Percentiles rank a stretch among this genome's conserved stretches.
Evolutionary conservation across 1,284 basidiomycete genomes (phyloP).

Genomic region (Coniferiporia weirii): DNA sequence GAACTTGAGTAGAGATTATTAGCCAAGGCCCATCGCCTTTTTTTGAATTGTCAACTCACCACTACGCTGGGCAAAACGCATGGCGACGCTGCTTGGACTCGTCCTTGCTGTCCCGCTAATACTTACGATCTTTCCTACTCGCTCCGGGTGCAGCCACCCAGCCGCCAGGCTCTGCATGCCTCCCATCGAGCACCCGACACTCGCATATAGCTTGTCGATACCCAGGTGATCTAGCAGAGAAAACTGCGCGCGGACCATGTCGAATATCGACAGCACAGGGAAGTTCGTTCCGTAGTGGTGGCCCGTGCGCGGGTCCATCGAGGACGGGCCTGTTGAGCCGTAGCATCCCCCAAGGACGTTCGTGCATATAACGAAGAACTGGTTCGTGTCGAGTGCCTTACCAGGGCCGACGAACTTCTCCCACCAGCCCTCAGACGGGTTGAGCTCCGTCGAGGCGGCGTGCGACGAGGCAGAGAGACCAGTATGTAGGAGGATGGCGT

Average conservation of each 20-base stretch:
- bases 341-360: constrained; percentile 98
- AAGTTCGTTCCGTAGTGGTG: constrained; percentile 86
- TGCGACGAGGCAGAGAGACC: constrained; percentile 95
- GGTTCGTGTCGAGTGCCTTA: constrained; percentile 88
- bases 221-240: constrained; percentile 80
- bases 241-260: constrained; percentile 96
- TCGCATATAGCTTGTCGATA: constrained; percentile 85
- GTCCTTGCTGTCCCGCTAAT: constrained; percentile 94
- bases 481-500: constrained; percentile 96
- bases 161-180: constrained; percentile 98
- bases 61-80: constrained; percentile 93
- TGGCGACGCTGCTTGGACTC: constrained; percentile 88
- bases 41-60: constrained; percentile 45
- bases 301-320: constrained; percentile 62
- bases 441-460: constrained; percentile 78
- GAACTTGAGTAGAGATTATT: constrained; percentile 46
- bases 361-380: constrained; percentile 93
- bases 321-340: constrained; percentile 92
- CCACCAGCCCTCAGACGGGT: constrained; percentile 94
- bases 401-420: constrained; percentile 97
- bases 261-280: constrained; percentile 89
- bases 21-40: constrained; percentile 6
- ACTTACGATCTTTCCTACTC: constrained; percentile 85
- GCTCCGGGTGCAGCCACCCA: constrained; percentile 86
- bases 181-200: constrained; percentile 93